A percentile compares a stretch with the other conserved stretches of the same genome.
Evolutionary conservation across 2,329 filamentous ascomycete species (phyloP).

Genomic region (Sphaerostilbella broomeana): DNA sequence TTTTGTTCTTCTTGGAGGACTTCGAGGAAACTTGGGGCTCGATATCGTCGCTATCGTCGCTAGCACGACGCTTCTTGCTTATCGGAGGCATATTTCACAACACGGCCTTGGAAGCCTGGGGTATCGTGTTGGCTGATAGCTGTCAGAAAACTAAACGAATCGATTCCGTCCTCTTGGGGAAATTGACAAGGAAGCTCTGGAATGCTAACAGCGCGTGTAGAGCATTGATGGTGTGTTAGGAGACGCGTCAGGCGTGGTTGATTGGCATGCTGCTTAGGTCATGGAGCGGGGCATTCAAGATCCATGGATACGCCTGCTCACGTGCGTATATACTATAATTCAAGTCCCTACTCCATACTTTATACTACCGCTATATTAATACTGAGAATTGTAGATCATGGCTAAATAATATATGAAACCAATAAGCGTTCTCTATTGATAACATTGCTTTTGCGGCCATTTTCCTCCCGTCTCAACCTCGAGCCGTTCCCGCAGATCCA

Average conservation of each 20-base stretch:
- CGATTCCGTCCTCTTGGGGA: too few species aligned
- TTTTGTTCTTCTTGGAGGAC: conserved; percentile 44
- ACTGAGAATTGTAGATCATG: not conserved
- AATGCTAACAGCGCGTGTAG: conserved; percentile 9
- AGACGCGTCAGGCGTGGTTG: conserved; percentile 7
- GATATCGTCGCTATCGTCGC: conserved; percentile 27
- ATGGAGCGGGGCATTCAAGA: conserved; percentile 1
- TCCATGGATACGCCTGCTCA: conserved; percentile 15
- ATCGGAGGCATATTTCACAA: conserved; percentile 19
- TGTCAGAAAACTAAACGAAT: too few species aligned
- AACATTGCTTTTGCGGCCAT: too few species aligned
- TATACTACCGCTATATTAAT: not conserved
- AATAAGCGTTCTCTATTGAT: too few species aligned
- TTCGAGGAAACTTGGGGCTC: conserved; percentile 27
- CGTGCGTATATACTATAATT: conserved; percentile 7
- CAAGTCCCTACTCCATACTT: not conserved
- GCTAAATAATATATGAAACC: too few species aligned
- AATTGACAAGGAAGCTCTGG: conserved; percentile 3
- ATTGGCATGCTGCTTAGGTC: conserved; percentile 1
- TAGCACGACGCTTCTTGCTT: conserved; percentile 31
- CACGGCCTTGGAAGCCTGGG: not conserved
- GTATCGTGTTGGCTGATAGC: not conserved
- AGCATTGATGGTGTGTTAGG: conserved; percentile 4
- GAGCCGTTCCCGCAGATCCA: too few species aligned
- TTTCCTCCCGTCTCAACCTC: too few species aligned